Conservation (phyloP, 2,329 filamentous ascomycete species). For the Fusarium anthophilum region DNA sequence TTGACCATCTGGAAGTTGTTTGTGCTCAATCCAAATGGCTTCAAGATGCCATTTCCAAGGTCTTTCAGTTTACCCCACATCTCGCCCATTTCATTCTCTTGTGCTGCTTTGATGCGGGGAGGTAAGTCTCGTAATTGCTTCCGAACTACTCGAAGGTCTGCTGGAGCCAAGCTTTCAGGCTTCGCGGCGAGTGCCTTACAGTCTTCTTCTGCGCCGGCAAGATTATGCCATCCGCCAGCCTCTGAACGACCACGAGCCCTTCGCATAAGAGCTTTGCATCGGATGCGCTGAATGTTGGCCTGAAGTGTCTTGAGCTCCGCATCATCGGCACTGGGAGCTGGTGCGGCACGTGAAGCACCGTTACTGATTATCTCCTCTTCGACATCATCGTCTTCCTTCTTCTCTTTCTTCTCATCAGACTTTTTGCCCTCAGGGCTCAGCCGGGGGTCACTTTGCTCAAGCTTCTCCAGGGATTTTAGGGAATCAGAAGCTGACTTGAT, state of each 20-base stretch:
- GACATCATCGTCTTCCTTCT: constrained; percentile 52
- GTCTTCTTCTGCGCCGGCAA: constrained; percentile 82
- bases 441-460: constrained; percentile 56
- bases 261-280: constrained; percentile 83
- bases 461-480: constrained; percentile 74
- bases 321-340: constrained; percentile 41
- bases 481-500: constrained; percentile 77
- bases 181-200: constrained; percentile 74
- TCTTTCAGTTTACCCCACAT: constrained; percentile 98
- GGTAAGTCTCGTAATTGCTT: constrained; percentile 74
- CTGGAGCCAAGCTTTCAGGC: constrained; percentile 60
- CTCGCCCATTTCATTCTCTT: constrained; percentile 88
- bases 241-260: constrained; percentile 78
- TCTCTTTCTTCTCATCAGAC: constrained; percentile 48
- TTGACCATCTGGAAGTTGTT: constrained; percentile 95
- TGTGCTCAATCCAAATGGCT: constrained; percentile 92
- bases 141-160: constrained; percentile 75
- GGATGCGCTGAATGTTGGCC: constrained; percentile 78
- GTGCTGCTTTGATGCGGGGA: constrained; percentile 75
- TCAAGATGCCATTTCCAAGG: constrained; percentile 89
- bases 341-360: constrained; percentile 63
- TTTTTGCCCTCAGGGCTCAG: constrained; percentile 50
- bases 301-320: constrained; percentile 36
- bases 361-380: constrained; percentile 69
- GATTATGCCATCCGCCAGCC: constrained; percentile 79